Base-by-base conservation (phyloP, 192 early-diverging fungal genomes). In the Geranomyces variabilis region DNA sequence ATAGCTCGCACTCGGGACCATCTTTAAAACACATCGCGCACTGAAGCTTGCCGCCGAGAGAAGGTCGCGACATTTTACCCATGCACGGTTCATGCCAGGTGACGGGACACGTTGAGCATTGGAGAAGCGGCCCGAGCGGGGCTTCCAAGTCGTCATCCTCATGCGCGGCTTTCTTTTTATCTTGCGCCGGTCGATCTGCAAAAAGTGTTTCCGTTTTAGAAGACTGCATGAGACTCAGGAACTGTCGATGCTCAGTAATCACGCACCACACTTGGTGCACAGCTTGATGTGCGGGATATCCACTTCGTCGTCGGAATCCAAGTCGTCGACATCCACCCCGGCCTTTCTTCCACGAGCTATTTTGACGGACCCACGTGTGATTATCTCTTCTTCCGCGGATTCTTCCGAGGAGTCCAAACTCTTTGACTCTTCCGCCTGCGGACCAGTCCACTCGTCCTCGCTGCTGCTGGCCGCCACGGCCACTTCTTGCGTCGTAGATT, bases 141-240 rank as follows among this genome's bases (percentile, higher is more conserved):
- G 26, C 74, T 28, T 73, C 69, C 69, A 75, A 45, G 34, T 69
- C 74, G 2, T 28, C 67, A 49, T 71, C 62, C 61, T 75, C 41
- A 1, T 30, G 48, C 22, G 3, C 36, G 3, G 15, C 60, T 48
- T 28, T 21, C 53, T 26, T 51, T 28, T 56, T 49, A 36, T 64
- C 21, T 46, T 41, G 30, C 31, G 63, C 33, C 12, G 36, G 4
- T 21, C 36, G 63, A 65, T 29, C 26, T 65, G 15, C 3, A 41
- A 41, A 41, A 10, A 3, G 36, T 7, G 36, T 10, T 10, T 41
- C 3, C 10, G 10, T 10, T 3, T 65, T 41, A 45, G 21, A 29
- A 45, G 21, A 65, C 13, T 41, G 36, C 29, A 43, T 14, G n/a
- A 6, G 43, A 46, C 14, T 8, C 26, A 36, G 29, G 14, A 7